Evolutionary conservation across 2,329 filamentous ascomycete species (phyloP), one percentile per base, ranked within the genome.

Genomic region (Taxawa tesnikishii): DNA sequence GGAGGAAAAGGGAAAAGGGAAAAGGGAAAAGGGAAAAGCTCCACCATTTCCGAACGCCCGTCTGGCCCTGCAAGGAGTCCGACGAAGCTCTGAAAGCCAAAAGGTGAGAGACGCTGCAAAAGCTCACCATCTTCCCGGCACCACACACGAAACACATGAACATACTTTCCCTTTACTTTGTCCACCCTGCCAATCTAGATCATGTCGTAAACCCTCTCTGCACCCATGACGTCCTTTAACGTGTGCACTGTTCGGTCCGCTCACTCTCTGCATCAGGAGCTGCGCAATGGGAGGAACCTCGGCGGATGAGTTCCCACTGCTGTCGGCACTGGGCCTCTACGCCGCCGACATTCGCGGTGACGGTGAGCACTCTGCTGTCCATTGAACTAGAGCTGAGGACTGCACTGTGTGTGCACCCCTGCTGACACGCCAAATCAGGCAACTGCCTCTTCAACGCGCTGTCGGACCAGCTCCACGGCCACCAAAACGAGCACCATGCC

Each of bases 401-500:
- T n/a, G n/a, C n/a, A n/a, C n/a, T n/a, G n/a, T n/a, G n/a, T n/a
- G n/a, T n/a, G 26, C 32, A 25, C 26, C 28, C 31, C 31, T 39
- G 32, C 41, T 40, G 40, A 44, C 36, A 43, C 32, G 33, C 37
- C 10, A 25, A 19, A 15, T 26, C 43, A 79, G 76, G 75, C 43
- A 79, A 79, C 58, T 80, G 76, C 53, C 66, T 80, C 23, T 80
- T 79, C 59, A 73, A 75, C 53, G 74, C 74, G 39, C 61, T 79
- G 24, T 75, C 72, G 41, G 73, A 79, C 49, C 74, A 81, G 59
- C 53, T 80, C 32, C 77, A 73, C 48, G 75, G 73, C 40, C 55
- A 68, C 46, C 68, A 75, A 46, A 58, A 63, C 37, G 60, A 67
- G 40, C 70, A 75, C 47, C 50, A 58, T 33, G 60, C 70, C 43